phyloP scores from a whole-genome alignment of 2,329 filamentous ascomycete genomes.

The Pyricularia grisea region DNA sequence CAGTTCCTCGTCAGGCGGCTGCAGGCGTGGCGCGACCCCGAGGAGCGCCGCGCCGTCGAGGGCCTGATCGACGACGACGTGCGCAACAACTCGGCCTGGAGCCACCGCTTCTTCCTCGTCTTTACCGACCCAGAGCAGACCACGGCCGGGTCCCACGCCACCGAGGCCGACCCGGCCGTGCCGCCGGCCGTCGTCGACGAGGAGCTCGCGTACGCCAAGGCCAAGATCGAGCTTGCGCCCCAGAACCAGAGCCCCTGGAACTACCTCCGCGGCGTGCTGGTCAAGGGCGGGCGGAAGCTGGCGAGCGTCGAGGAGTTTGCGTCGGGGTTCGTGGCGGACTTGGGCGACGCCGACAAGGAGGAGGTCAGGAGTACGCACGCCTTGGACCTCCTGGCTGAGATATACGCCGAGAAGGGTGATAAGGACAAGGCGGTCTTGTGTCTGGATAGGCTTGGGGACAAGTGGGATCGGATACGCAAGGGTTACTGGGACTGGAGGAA shows the following conservation, averaged over 20 bases:
- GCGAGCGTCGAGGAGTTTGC: conserved; percentile 37
- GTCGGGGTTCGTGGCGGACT: conserved; percentile 38
- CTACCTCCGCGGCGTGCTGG: conserved; percentile 70
- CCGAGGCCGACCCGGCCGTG: conserved; percentile 43
- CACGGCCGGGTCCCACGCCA: conserved; percentile 37
- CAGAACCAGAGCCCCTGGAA: conserved; percentile 96
- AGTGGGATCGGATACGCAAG: conserved; percentile 82
- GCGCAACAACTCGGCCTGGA: conserved; percentile 96
- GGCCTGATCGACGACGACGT: conserved; percentile 69
- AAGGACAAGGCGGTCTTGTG: conserved; percentile 57
- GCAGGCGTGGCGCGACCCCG: conserved; percentile 47
- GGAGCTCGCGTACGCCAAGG: conserved; percentile 66
- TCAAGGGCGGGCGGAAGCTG: conserved; percentile 50
- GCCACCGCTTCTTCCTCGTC: conserved; percentile 89
- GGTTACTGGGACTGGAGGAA: conserved; percentile 88
- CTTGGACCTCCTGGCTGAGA: conserved; percentile 63
- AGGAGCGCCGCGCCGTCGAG: conserved; percentile 66
- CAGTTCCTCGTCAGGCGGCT: conserved; percentile 59
- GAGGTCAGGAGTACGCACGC: conserved; percentile 54
- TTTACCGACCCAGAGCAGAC: conserved; percentile 53
- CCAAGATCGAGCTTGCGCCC: conserved; percentile 67
- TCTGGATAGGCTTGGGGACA: conserved; percentile 64
- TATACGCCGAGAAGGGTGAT: conserved; percentile 48
- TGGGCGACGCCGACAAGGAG: conserved; percentile 35
- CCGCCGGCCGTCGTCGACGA: conserved; percentile 57